Evolutionary conservation across 2,329 filamentous ascomycete genomes (phyloP), one percentile per base, ranked within the genome.

Genomic region (Talaromyces sp.): DNA sequence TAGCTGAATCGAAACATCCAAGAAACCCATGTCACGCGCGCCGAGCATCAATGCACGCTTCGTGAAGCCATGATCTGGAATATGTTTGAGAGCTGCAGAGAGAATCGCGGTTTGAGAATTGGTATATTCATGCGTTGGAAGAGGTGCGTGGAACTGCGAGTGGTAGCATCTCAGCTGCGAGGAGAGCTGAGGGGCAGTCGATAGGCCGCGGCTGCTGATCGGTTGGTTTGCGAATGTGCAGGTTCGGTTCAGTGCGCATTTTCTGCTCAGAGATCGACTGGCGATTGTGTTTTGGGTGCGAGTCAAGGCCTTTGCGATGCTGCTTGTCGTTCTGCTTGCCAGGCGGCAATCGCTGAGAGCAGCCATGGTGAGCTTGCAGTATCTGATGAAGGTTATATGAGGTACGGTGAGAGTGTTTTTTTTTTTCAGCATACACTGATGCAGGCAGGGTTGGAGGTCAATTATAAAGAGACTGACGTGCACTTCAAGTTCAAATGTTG

Each of bases 31-130:
- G 69, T 96, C 91, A 69, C 86, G 86, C 62, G 91, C 91, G 63
- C 93, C 94, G 24, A 89, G 83, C 50, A 85, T 83, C 10, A 99
- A 82, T 0, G 92, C 81, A 21, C 84, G 81, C 54, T 81, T 78
- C 0, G 91, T 90, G 81, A 97, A 99, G 72, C 94, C 94, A 72
- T 91, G 84, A 56, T 82, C 74, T 19, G 92, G 91, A 10, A 97
- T 86, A 73, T 96, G 89, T 31, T 77, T 72, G 24, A 94, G 85
- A 19, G 92, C 89, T n/a, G 91, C 86, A 52, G 88, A 82, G 64
- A 99, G 89, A 71, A 97, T 95, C 60, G 84, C 79, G 50, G 82
- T 79, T 79, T 97, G 91, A 27, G 74, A 72, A 83, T 81, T 63
- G 80, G 74, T 70, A 82, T 85, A 80, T 91, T 95, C 63, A 83